Evolutionary conservation across 768 basidiomycete species (phyloP), one percentile per base, ranked within the genome.

Genomic region (Podaxis sp.): DNA sequence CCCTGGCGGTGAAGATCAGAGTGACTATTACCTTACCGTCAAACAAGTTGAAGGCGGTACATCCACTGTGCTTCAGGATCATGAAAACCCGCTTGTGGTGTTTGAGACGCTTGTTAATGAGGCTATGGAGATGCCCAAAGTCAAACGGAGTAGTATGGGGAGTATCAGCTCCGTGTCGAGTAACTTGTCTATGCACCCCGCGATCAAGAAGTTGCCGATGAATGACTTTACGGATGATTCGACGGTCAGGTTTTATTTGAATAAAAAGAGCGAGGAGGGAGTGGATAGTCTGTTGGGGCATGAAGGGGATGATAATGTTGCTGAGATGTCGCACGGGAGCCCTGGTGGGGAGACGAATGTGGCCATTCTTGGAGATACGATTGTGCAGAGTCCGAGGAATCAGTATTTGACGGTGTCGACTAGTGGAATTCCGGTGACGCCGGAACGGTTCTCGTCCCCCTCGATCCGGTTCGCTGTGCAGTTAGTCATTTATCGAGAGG

Each of bases 171-270:
- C 94, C n/a, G 80, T 99, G 24, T 83, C 90, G 38, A 95, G 93
- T 71, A 95, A 96, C 71, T 80, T 99, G 28, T 92, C 91, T 3
- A 89, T 93, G 85, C 93, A 98, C 71, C 96, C 96, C 17, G 96
- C 97, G 15, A 99, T 99, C 75, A 89, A 87, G 71, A 93, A 92
- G 72, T 78, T 99, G 44, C 87, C 92, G 51, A 96, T 97, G 94
- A 97, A 96, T 69, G 97, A 99, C 72, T 99, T 96, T 71, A 92
- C 92, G 48, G 97, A 99, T 68, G 97, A 99, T 71, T 95, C 95
- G 3, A 88, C 90, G 0, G 96, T 99, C 76, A 99, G 98, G 75
- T 91, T 99, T 75, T 99, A 97, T 75, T 75, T 99, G 66, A 95
- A 98, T 73, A 80, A 92, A 59, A 79, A 83, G 28, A 72, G 69